phyloP scores from a whole-genome alignment of 768 basidiomycete species.

The Agaricus sinodeliciosus region DNA sequence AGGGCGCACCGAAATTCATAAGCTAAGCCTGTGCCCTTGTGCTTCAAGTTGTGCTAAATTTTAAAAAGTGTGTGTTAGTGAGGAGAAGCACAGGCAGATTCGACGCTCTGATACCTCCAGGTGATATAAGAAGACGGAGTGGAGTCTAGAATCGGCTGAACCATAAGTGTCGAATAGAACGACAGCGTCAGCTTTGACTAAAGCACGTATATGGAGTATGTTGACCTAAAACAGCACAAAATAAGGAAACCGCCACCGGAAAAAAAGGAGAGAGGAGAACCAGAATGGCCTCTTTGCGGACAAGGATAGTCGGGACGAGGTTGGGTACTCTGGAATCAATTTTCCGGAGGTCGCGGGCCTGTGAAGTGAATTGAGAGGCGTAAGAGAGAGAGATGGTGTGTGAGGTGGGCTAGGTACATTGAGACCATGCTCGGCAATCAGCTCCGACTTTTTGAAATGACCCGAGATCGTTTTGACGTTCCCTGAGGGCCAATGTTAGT shows the following conservation, averaged over 20 bases:
- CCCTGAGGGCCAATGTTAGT: conserved; percentile 36
- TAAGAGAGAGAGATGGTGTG: no score
- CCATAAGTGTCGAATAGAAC: conserved; percentile 91
- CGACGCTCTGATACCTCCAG: conserved; percentile 64
- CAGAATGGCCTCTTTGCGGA: conserved; percentile 81
- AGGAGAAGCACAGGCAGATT: neutral
- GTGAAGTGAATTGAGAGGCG: conserved; percentile 12
- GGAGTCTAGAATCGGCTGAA: conserved; percentile 76
- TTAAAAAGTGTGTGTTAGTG: conserved; percentile 8
- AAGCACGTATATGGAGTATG: conserved; percentile 89
- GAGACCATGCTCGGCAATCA: conserved; percentile 80
- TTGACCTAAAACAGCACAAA: conserved; percentile 62
- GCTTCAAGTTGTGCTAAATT: conserved; percentile 73
- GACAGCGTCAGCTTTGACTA: conserved; percentile 90
- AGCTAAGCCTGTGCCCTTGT: conserved; percentile 60
- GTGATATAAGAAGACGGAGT: conserved; percentile 85
- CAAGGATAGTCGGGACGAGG: conserved; percentile 89
- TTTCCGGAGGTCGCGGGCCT: conserved; percentile 95
- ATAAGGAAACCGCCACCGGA: conserved; percentile 6
- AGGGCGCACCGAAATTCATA: conserved; percentile 85
- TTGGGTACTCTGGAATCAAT: conserved; percentile 94
- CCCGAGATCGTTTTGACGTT: conserved; percentile 84
- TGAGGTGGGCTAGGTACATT: conserved; percentile 54
- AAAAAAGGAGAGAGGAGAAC: conserved; percentile 34
- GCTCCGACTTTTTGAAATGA: conserved; percentile 84